Evolutionary conservation across 2,329 filamentous ascomycete species (phyloP), one percentile per base, ranked within the genome.

Genomic region (Cadophora gregata): DNA sequence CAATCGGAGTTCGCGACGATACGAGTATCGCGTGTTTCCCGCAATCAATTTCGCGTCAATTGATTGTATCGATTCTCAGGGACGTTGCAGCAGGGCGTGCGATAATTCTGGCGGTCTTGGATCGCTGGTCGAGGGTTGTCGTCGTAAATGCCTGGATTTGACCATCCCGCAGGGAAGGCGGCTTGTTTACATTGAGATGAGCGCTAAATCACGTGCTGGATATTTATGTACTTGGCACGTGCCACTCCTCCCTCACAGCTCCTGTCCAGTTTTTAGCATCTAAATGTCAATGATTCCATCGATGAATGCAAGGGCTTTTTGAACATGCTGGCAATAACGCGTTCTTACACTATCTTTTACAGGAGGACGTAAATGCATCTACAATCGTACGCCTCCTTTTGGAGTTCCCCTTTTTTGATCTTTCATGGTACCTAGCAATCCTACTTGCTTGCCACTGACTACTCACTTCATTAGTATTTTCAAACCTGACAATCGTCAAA

Each of bases 41-140:
- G 36, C 58, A 51, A 63, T 61, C 61, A n/a, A 19, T 65, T 67
- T 73, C 73, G 72, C 69, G 70, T 72, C 69, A 73, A 75, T 75
- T 70, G 67, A 64, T 51, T 51, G 21, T 64, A 56, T 5, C 8
- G 21, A 36, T 47, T 21, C n/a, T 64, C 42, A 50, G 29, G 6
- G 25, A 38, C 25, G 27, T 33, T 61, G 19, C 16, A 36, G 42
- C 14, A 51, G 50, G 53, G 19, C 53, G 59, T 67, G 36, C 63
- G 66, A 61, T 62, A 14, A 59, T n/a, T 48, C n/a, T 53, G 10
- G 33, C 16, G 27, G 61, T 42, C 33, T 47, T 62, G 4, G 47
- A 38, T 70, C 42, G 65, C 42, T 55, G 50, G 42, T 55, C 12
- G 38, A 50, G 59, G 58, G 29, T 62, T 21, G 68, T 67, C 59